Base-by-base conservation (phyloP, 2,329 filamentous ascomycete species). In the Juglanconis oblonga region DNA sequence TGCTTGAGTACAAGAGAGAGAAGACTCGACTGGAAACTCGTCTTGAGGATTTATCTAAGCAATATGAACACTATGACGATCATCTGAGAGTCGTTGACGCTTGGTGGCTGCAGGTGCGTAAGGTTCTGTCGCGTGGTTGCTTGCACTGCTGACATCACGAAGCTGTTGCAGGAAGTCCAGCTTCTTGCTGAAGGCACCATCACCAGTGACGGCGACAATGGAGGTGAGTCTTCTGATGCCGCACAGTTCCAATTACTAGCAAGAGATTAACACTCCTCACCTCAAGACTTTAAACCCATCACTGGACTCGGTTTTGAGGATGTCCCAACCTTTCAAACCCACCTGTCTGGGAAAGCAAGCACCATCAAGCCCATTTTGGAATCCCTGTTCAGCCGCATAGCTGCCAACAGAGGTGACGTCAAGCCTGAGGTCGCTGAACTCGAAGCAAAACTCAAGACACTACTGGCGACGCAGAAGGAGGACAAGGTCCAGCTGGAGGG, bases 1-100 rank as follows among this genome's bases (percentile, higher is more conserved):
- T 99, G 92, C 91, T 92, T 72, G 95, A 98, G 76, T 97, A 96
- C 76, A 97, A 96, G 77, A 88, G 95, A 68, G 92, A 96, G 73
- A 93, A 92, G 72, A 82, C 84, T 60, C 90, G 89, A 45, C 79
- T 96, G 64, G 93, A 98, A 77, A 81, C 86, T 61, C 90, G 91
- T 70, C 80, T 97, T 63, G 88, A 88, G 71, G 90, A 96, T 66
- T 79, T 96, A 64, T 85, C 90, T 65, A 92, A 92, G 72, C 85
- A 87, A 70, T 86, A 90, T 35, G 82, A 85, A 64, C 87, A 95
- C 75, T 92, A 98, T 76, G 92, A 98, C 76, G 92, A 98, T 68
- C 95, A 98, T 73, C 79, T 99, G 55, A 87, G 94, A 70, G 85
- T 92, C 64, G 87, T 97, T 67, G 93, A 99, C 79, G 85, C 87